Evolutionary conservation across 2,329 filamentous ascomycete genomes (phyloP).

Genomic region (Pestalotiopsis sp.): DNA sequence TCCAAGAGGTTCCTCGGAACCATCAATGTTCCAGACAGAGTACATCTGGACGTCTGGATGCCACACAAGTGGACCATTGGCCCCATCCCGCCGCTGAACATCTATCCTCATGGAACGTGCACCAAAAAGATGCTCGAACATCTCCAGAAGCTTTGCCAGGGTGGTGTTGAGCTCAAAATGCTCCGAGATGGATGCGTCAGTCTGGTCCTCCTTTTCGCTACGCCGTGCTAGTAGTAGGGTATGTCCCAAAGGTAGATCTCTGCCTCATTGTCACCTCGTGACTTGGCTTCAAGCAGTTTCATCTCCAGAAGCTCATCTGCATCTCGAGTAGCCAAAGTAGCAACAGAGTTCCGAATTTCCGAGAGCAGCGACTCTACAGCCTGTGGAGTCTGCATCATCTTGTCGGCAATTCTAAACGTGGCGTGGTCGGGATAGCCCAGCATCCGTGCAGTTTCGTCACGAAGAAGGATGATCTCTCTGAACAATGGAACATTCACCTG

Average conservation of each 20-base stretch:
- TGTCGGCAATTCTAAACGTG: conserved; percentile 56
- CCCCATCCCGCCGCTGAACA: conserved; percentile 21
- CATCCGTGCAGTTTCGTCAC: conserved; percentile 57
- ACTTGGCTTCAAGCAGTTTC: conserved; percentile 32
- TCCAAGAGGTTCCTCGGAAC: conserved; percentile 55
- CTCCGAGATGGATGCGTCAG: not conserved
- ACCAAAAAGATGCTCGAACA: conserved; percentile 39
- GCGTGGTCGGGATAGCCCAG: conserved; percentile 60
- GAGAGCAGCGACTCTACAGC: conserved; percentile 56
- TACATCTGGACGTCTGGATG: conserved; percentile 57
- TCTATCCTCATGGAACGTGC: conserved; percentile 52
- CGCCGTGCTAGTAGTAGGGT: not conserved
- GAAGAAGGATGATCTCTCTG: conserved; percentile 55
- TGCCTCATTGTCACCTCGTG: conserved; percentile 17
- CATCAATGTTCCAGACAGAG: conserved; percentile 50
- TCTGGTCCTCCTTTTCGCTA: not conserved
- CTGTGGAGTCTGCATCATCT: conserved; percentile 61
- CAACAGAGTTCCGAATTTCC: conserved; percentile 48
- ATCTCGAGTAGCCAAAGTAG: conserved; percentile 44
- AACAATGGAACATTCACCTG: conserved; percentile 39
- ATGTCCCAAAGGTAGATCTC: not conserved
- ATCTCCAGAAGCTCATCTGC: not conserved
- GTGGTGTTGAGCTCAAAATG: not conserved
- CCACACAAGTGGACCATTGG: conserved; percentile 37
- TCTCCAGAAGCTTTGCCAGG: conserved; percentile 2